Evolutionary conservation across 129 eudicot species (phyloP), one percentile per base, ranked within the genome.

Genomic region (Ambrosia artemisiifolia): DNA sequence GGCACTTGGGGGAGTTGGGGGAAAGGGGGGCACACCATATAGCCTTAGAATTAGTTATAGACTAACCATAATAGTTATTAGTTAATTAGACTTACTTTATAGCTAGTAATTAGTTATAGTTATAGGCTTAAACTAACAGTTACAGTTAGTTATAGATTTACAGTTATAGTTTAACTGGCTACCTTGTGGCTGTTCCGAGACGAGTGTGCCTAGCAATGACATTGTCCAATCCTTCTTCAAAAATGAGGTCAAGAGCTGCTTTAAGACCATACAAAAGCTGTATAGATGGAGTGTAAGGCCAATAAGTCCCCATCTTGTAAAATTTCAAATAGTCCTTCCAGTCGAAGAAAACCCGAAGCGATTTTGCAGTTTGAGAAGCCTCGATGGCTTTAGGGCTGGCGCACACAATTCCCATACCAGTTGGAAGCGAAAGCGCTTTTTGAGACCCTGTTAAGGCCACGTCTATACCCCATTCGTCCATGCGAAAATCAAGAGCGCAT

Each of bases 401-500:
- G 43, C 99, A 94, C 55, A 94, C 96, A 38, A 94, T 90, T 33
- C 97, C 99, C 73, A 94, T 33, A 40, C 97, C 99, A 18, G 99
- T 94, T n/a, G 97, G 99, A 49, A 94, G 96, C 55, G 99, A 94
- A 11, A 94, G 93, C 18, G 97, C 99, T 73, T 94, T 94, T 71
- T 94, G 97, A 11, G 99, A 94, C 10, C 99, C 99, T 14, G 99
- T 94, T 32, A 94, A 65, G 3, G 97, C 99, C 73, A 94, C 96
- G 74, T 94, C 98, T 2, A 94, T 75, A n/a, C 98, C 98, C 98
- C 98, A 94, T 74, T 94, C 98, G 44, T 94, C 98, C 98, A 94
- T 94, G 78, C 98, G 97, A 68, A 94, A 94, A 82, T 94, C 98
- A 40, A 94, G 88, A 7, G 99, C 99, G 63, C 99, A 90, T 28